Evolutionary conservation across 1,139 yeast genomes (phyloP).

Genomic region (Pneumocystis sp.): DNA sequence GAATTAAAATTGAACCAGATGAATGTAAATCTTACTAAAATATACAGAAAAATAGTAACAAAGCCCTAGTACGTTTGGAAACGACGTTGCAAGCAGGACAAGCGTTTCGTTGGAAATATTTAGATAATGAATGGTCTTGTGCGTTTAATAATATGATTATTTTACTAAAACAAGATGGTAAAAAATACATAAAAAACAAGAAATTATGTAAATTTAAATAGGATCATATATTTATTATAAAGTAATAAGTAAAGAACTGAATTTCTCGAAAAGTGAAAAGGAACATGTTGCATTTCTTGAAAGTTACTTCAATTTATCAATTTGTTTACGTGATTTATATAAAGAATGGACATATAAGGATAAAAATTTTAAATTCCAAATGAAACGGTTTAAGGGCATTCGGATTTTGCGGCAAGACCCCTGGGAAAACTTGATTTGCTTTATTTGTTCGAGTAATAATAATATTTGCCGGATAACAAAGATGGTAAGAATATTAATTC

Average conservation of each 20-base stretch:
- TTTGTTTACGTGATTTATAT: slow-evolving; percentile 41
- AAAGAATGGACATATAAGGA: slow-evolving; percentile 49
- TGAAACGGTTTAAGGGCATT: slow-evolving; percentile 45
- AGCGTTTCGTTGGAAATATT: slow-evolving; percentile 27
- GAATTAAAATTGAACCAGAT: neutral
- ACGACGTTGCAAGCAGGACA: slow-evolving; percentile 12
- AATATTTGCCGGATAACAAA: slow-evolving; percentile 85
- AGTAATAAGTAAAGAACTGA: neutral
- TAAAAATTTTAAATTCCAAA: slow-evolving; percentile 28
- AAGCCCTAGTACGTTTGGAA: neutral
- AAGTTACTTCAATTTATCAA: slow-evolving; percentile 58
- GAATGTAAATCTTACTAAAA: neutral
- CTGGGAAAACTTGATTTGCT: slow-evolving; percentile 83
- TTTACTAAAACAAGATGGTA: slow-evolving; percentile 23
- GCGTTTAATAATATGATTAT: slow-evolving; percentile 26
- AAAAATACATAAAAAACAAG: slow-evolving; percentile 15
- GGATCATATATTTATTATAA: neutral
- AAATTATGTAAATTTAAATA: neutral
- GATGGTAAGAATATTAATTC: slow-evolving; percentile 41
- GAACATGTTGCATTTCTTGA: slow-evolving; percentile 35
- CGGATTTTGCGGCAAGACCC: slow-evolving; percentile 85
- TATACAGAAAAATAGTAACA: neutral
- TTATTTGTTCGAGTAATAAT: slow-evolving; percentile 91
- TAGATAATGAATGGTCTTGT: slow-evolving; percentile 23
- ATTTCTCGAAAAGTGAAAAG: slow-evolving; percentile 12